phyloP scores from a whole-genome alignment of 2,329 filamentous ascomycete genomes.

The Colletotrichum echinochloae region DNA sequence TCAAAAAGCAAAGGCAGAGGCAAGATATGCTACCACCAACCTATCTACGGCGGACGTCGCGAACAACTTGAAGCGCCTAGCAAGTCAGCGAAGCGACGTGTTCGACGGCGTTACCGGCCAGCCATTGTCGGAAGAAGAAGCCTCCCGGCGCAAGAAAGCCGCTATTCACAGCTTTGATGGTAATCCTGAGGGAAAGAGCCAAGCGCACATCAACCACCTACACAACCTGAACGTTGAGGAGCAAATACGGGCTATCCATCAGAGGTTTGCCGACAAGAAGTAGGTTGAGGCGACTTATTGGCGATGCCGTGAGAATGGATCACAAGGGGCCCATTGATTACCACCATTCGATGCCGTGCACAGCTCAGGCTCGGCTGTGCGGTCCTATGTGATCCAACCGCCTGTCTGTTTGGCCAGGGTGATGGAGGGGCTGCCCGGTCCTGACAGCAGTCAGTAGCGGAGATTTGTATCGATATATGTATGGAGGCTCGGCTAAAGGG shows the following conservation, averaged over 20 bases:
- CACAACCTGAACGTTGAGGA: slow-evolving; percentile 84
- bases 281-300: not conserved
- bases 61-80: slow-evolving; percentile 94
- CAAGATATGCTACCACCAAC: slow-evolving; percentile 87
- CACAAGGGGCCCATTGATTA: not conserved
- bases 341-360: not conserved
- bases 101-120: slow-evolving; percentile 82
- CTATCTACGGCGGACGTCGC: slow-evolving; percentile 88
- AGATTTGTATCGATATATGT: not conserved
- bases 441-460: not conserved
- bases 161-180: slow-evolving; percentile 73
- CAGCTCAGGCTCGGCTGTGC: not conserved
- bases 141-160: slow-evolving; percentile 80
- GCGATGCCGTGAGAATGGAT: not conserved
- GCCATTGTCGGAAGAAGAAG: slow-evolving; percentile 78
- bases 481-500: slow-evolving; percentile 1
- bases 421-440: not conserved
- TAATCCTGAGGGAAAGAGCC: slow-evolving; percentile 60
- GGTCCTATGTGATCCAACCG: not conserved
- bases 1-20: slow-evolving; percentile 89
- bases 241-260: slow-evolving; percentile 77
- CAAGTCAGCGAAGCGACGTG: slow-evolving; percentile 87
- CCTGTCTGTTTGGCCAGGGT: not conserved
- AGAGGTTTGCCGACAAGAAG: slow-evolving; percentile 58
- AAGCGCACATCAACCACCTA: slow-evolving; percentile 67